Evolutionary conservation across 2,329 filamentous ascomycete genomes (phyloP).

Genomic region (Graphilbum fragrans): DNA sequence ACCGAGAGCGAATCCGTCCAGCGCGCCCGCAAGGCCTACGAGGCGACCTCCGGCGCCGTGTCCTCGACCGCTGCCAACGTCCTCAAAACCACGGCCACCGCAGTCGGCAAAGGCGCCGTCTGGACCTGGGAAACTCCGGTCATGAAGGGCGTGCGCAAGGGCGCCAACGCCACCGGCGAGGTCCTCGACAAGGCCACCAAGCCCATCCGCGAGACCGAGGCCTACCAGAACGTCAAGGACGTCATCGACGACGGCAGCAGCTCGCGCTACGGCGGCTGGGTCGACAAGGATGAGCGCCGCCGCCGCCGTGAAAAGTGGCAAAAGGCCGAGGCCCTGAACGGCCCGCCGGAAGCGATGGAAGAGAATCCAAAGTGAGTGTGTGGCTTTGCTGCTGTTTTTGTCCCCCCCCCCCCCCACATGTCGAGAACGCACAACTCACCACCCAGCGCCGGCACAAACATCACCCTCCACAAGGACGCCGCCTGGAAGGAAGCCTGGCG

Average conservation of each 20-base stretch:
- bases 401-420: too few relatives aligned
- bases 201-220: slow-evolving; percentile 87
- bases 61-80: slow-evolving; percentile 67
- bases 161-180: slow-evolving; percentile 73
- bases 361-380: slow-evolving; percentile 76
- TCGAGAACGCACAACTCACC: not conserved
- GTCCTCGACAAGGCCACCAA: slow-evolving; percentile 90
- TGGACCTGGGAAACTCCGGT: slow-evolving; percentile 97
- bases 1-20: slow-evolving; percentile 86
- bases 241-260: slow-evolving; percentile 96
- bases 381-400: not conserved
- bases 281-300: slow-evolving; percentile 87
- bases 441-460: slow-evolving; percentile 75
- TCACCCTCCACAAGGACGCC: slow-evolving; percentile 93
- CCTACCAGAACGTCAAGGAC: slow-evolving; percentile 87
- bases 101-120: slow-evolving; percentile 77
- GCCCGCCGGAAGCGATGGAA: slow-evolving; percentile 47
- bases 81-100: slow-evolving; percentile 74
- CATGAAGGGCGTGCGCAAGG: slow-evolving; percentile 81
- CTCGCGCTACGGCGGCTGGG: slow-evolving; percentile 90
- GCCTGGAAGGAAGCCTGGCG: slow-evolving; percentile 98
- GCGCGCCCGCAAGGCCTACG: slow-evolving; percentile 74
- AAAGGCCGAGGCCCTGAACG: slow-evolving; percentile 42
- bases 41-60: slow-evolving; percentile 74
- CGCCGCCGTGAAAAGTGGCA: slow-evolving; percentile 66